phyloP scores from a whole-genome alignment of 2,329 filamentous ascomycete species.

The Teratosphaeria gauchensis region DNA sequence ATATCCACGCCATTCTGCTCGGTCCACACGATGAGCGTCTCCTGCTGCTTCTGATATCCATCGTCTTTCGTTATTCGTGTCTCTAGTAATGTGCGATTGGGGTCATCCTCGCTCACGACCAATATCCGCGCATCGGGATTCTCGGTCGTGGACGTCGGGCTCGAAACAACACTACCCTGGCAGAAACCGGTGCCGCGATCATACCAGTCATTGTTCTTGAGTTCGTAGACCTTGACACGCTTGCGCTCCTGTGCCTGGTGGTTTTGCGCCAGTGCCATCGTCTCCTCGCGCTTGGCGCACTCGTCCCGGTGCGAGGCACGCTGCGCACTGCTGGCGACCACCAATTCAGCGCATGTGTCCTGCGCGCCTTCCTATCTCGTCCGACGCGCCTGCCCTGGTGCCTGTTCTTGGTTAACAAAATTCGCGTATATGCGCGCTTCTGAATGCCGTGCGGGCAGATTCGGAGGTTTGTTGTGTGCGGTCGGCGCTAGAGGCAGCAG shows the following conservation, averaged over 20 bases:
- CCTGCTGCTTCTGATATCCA: conserved; percentile 97
- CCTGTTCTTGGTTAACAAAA: neutral
- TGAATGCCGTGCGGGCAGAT: neutral
- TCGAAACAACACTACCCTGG: conserved; percentile 60
- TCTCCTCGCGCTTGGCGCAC: neutral
- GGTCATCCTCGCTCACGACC: conserved; percentile 89
- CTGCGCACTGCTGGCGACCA: conserved; percentile 1
- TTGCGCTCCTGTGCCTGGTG: conserved; percentile 41
- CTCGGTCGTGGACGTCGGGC: conserved; percentile 43
- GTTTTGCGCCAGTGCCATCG: conserved; percentile 1
- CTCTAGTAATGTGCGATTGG: conserved; percentile 72
- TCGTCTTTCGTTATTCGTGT: conserved; percentile 88
- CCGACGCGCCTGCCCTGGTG: neutral
- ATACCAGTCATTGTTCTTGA: conserved; percentile 98
- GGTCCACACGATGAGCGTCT: conserved; percentile 97
- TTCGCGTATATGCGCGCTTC: neutral
- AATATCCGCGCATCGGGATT: conserved; percentile 65
- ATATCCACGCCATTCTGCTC: conserved; percentile 87
- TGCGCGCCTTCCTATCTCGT: neutral
- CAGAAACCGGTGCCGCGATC: conserved; percentile 96
- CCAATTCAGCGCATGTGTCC: conserved; percentile 1
- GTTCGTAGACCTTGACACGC: conserved; percentile 96
- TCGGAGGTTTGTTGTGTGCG: neutral
- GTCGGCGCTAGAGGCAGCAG: neutral
- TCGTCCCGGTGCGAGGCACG: neutral